These are phyloP conservation scores for Peronospora destructor DNA, from an alignment of 352 stramenopile species.

Conservation along the genomic window DNA sequence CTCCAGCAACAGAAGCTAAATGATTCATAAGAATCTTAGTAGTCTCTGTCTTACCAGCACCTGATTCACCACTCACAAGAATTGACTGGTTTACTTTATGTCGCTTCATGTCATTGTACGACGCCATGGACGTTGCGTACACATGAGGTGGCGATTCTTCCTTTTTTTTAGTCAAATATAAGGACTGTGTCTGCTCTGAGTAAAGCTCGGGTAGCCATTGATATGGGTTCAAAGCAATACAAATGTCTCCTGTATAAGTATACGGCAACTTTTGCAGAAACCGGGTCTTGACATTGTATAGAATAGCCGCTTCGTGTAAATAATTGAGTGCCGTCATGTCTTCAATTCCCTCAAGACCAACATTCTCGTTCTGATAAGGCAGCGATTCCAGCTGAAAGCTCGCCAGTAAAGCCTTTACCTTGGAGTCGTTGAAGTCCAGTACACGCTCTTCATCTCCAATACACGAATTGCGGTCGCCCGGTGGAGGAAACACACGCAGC, in stretches of 20 bases:
- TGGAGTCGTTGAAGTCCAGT: slow-evolving; percentile 69
- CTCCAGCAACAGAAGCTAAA: slow-evolving; percentile 61
- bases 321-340: slow-evolving; percentile 87
- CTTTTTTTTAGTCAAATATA: slow-evolving; percentile 57
- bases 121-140: slow-evolving; percentile 61
- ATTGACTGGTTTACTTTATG: slow-evolving; percentile 75
- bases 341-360: slow-evolving; percentile 56
- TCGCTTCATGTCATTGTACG: slow-evolving; percentile 62
- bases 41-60: slow-evolving; percentile 84
- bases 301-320: slow-evolving; percentile 85
- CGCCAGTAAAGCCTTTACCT: slow-evolving; percentile 53
- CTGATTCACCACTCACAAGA: slow-evolving; percentile 80
- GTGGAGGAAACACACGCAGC: slow-evolving; percentile 43
- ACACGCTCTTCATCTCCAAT: slow-evolving; percentile 41
- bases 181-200: slow-evolving; percentile 50
- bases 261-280: slow-evolving; percentile 89
- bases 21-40: slow-evolving; percentile 89
- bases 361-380: slow-evolving; percentile 72
- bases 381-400: slow-evolving; percentile 63
- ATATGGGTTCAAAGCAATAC: slow-evolving; percentile 96
- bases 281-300: slow-evolving; percentile 87
- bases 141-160: slow-evolving; percentile 65
- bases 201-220: slow-evolving; percentile 87
- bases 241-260: slow-evolving; percentile 95
- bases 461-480: slow-evolving; percentile 10